Conservation (phyloP, 129 eudicot species). For the Saussurea involucrata region DNA sequence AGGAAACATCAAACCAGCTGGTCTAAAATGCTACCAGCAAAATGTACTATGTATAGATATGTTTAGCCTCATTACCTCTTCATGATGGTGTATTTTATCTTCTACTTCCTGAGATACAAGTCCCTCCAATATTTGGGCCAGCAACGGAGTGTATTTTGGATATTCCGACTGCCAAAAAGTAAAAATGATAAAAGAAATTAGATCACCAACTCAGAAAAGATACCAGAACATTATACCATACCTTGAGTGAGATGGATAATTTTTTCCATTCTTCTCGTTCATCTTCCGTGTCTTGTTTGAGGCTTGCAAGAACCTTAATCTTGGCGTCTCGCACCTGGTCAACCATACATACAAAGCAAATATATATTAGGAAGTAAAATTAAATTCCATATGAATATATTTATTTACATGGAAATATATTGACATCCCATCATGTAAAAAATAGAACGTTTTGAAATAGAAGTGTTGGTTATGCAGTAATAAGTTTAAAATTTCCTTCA, state of each 20-base stretch:
- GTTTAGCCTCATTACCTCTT: conserved; percentile 54
- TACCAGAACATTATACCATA: conserved; percentile 8
- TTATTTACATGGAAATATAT: neutral
- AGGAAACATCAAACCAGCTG: neutral
- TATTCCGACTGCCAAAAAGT: conserved; percentile 68
- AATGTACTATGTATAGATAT: neutral
- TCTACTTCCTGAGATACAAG: conserved; percentile 54
- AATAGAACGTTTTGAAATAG: neutral
- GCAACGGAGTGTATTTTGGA: conserved; percentile 86
- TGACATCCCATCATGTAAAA: neutral
- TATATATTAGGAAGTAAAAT: neutral
- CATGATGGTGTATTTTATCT: conserved; percentile 65
- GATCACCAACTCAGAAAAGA: neutral
- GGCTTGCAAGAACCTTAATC: conserved; percentile 74
- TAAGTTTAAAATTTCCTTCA: neutral
- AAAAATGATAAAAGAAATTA: conserved; percentile 5
- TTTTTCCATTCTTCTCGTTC: conserved; percentile 78
- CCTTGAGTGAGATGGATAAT: conserved; percentile 74
- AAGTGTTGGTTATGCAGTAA: neutral
- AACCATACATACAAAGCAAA: conserved; percentile 11
- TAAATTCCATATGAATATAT: neutral
- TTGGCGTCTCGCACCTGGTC: conserved; percentile 84
- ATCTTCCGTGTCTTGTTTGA: conserved; percentile 66
- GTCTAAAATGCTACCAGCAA: neutral
- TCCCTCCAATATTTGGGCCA: conserved; percentile 83